phyloP scores from a whole-genome alignment of 768 basidiomycete species.

The Suillus luteus region DNA sequence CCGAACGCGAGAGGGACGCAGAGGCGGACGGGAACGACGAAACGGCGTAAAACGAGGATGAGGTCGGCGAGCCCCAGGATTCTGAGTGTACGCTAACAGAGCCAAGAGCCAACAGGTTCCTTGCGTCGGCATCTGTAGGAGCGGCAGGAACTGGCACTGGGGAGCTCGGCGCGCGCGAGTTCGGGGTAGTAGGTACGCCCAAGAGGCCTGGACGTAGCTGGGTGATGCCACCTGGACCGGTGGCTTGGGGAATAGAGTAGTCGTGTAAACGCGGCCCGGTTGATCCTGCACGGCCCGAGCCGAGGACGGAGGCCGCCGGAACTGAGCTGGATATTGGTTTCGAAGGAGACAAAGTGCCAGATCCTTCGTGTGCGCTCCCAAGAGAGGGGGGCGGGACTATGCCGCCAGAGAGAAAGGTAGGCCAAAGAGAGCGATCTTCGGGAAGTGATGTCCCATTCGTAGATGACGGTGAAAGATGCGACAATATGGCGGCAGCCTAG shows the following conservation, averaged over 20 bases:
- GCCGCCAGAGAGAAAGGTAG: constrained; percentile 76
- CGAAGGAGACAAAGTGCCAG: constrained; percentile 16
- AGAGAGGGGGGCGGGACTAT: constrained; percentile 54
- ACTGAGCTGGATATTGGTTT: constrained; percentile 54
- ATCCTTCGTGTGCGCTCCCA: constrained; percentile 25
- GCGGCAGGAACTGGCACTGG: constrained; percentile 37
- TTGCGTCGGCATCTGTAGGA: constrained; percentile 27
- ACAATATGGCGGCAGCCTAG: constrained; percentile 92
- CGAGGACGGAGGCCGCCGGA: constrained; percentile 37
- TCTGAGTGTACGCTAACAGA: constrained; percentile 31
- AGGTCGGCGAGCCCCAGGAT: constrained; percentile 35
- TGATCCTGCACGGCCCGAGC: constrained; percentile 30
- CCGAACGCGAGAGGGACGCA: constrained; percentile 31
- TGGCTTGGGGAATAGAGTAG: constrained; percentile 50
- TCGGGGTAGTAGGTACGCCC: constrained; percentile 35
- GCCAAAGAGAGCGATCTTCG: constrained; percentile 93
- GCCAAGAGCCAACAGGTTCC: constrained; percentile 27
- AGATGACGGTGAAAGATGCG: constrained; percentile 72
- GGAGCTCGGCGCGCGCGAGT: constrained; percentile 14
- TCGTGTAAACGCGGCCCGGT: constrained; percentile 67
- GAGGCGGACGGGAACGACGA: constrained; percentile 24
- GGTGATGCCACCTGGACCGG: constrained; percentile 44
- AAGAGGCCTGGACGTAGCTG: constrained; percentile 63
- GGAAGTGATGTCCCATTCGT: constrained; percentile 77
- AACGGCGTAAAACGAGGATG: constrained; percentile 31